A percentile compares a stretch with the other conserved stretches of the same genome.
Conservation (phyloP, 805 yeast genomes). For the Wickerhamiella domercqiae region DNA sequence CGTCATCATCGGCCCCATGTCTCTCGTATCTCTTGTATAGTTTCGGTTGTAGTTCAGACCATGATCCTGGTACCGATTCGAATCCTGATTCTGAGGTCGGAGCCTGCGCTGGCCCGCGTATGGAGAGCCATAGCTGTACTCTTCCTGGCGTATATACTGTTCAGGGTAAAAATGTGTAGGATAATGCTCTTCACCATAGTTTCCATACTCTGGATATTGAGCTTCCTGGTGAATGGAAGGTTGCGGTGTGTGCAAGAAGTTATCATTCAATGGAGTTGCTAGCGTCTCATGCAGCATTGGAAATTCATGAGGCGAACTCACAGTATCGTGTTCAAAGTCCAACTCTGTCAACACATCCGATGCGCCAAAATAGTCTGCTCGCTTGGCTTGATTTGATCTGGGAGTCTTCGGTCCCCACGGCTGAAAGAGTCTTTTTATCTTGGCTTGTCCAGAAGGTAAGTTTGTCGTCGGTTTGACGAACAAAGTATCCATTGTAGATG, state of each 20-base stretch:
- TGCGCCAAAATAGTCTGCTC: background rate
- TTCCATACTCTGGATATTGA: background rate
- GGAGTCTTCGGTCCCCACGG: background rate
- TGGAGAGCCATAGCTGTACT: too few species aligned
- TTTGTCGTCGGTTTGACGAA: conserved; percentile 1
- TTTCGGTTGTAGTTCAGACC: background rate
- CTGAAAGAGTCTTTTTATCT: background rate
- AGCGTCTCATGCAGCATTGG: background rate
- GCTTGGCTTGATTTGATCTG: background rate
- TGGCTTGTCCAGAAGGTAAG: background rate
- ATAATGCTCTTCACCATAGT: background rate
- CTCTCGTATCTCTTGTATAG: too few species aligned
- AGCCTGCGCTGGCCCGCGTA: too few species aligned
- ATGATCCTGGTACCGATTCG: background rate
- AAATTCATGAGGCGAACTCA: background rate
- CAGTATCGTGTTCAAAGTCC: conserved; percentile 2
- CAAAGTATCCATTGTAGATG: background rate
- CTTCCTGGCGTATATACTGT: too few species aligned
- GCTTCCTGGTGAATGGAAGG: background rate
- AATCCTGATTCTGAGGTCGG: background rate
- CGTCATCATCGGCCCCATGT: too few species aligned
- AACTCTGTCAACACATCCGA: conserved; percentile 1
- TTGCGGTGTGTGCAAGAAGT: background rate
- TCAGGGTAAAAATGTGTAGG: too few species aligned
- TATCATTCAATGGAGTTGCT: background rate